These are phyloP conservation scores for Biancaea sappan DNA, from an alignment of 306 rosid species.

Conservation along the genomic window DNA sequence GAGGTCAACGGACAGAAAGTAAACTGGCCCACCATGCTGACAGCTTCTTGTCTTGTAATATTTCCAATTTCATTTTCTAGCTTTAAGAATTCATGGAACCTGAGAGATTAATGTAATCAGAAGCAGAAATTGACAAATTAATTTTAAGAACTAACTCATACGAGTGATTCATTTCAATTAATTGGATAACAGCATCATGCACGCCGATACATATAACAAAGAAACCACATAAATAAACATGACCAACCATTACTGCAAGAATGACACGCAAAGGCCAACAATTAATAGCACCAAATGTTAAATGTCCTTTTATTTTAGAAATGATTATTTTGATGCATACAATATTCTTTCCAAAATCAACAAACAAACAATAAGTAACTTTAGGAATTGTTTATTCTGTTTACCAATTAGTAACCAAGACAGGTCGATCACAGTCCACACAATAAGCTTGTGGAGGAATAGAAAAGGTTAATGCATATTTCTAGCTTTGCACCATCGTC, in stretches of 20 bases:
- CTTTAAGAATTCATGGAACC: conserved; percentile 96
- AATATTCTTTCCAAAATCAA: background rate
- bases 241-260: conserved; percentile 13
- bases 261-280: conserved; percentile 13
- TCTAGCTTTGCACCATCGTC: background rate
- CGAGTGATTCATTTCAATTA: background rate
- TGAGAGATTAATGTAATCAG: conserved; percentile 46
- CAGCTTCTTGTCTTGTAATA: conserved; percentile 98
- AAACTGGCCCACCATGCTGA: conserved; percentile 89
- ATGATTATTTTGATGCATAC: background rate
- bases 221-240: background rate
- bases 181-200: conserved; percentile 10
- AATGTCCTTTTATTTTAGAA: background rate
- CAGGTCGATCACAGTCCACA: background rate
- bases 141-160: background rate
- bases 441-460: background rate
- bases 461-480: background rate
- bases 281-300: background rate
- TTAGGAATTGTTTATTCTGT: background rate
- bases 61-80: conserved; percentile 96
- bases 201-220: background rate
- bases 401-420: background rate
- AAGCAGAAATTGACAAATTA: conserved; percentile 28
- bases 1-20: conserved; percentile 25
- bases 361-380: background rate